A percentile compares a stretch with the other conserved stretches of the same genome.
Conservation (phyloP, 495 filamentous ascomycete species). For the Hypoxylon lienhwacheense region DNA sequence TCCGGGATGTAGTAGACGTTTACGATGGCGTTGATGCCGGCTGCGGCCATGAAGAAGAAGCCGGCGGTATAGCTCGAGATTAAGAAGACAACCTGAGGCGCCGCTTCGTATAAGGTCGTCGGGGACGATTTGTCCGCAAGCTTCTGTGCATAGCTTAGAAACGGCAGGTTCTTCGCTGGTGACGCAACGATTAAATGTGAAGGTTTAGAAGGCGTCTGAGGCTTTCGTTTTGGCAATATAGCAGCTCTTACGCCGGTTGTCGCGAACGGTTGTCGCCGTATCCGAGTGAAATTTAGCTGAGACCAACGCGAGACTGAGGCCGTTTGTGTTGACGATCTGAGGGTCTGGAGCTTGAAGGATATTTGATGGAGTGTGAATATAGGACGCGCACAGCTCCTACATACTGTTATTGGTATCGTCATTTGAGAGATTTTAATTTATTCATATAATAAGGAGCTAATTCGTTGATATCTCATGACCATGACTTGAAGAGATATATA, state of each 20-base stretch:
- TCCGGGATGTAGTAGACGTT: conserved; percentile 48
- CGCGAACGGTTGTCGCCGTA: conserved; percentile 41
- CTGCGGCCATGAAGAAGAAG: conserved; percentile 60
- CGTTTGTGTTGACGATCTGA: conserved; percentile 6
- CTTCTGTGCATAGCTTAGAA: conserved; percentile 42
- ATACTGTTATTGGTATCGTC: conserved; percentile 12
- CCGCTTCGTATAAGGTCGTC: conserved; percentile 62
- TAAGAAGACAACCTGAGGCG: conserved; percentile 61
- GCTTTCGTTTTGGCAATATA: background rate
- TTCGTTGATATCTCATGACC: too few relatives aligned
- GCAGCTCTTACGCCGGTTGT: conserved; percentile 42
- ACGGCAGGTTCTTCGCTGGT: background rate
- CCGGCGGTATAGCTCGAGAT: conserved; percentile 58
- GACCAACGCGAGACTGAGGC: background rate
- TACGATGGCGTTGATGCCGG: conserved; percentile 56
- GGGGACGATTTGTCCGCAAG: conserved; percentile 47
- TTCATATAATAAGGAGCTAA: conserved; percentile 3
- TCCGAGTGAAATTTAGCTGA: conserved; percentile 27
- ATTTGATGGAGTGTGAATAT: conserved; percentile 8
- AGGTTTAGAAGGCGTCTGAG: background rate
- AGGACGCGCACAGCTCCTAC: conserved; percentile 16
- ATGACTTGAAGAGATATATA: too few relatives aligned
- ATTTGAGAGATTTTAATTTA: conserved; percentile 2
- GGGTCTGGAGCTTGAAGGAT: background rate
- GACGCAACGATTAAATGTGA: background rate